Conservation (phyloP, 108 stramenopile species). For the Nitzschia palea region DNA sequence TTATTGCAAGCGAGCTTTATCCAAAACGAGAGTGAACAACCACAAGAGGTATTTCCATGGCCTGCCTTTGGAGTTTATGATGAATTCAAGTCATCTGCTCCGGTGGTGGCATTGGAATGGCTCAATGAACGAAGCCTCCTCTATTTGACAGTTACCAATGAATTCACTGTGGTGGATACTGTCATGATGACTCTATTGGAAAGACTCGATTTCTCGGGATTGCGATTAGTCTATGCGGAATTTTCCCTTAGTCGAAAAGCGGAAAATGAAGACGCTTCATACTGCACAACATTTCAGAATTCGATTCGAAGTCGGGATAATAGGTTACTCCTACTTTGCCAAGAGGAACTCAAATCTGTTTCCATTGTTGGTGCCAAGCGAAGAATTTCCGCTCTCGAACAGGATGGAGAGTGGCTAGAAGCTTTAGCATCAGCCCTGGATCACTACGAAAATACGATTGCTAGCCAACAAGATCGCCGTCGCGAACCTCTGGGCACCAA, state of each 20-base stretch:
- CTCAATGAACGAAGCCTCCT: constrained; percentile 70
- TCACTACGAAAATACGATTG: constrained; percentile 79
- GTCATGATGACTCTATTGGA: constrained; percentile 88
- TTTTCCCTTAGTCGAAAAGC: constrained; percentile 63
- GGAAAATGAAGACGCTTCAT: background rate
- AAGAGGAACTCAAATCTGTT: constrained; percentile 67
- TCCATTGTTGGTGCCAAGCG: constrained; percentile 61
- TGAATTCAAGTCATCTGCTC: constrained; percentile 73
- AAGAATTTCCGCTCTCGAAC: constrained; percentile 73
- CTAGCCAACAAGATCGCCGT: constrained; percentile 68
- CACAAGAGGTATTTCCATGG: constrained; percentile 45
- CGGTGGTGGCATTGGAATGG: constrained; percentile 86
- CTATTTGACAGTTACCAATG: constrained; percentile 67
- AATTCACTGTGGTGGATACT: constrained; percentile 80
- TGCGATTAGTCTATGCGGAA: constrained; percentile 80
- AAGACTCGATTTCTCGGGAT: constrained; percentile 77
- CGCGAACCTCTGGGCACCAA: constrained; percentile 33
- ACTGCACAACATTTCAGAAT: constrained; percentile 76
- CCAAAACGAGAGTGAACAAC: constrained; percentile 23
- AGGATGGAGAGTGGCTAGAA: constrained; percentile 94
- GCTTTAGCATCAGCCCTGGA: constrained; percentile 87
- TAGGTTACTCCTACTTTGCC: constrained; percentile 68
- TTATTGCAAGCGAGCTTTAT: constrained; percentile 73
- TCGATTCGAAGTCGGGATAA: constrained; percentile 72
- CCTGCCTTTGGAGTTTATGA: constrained; percentile 85